These are phyloP conservation scores for Lizonia empirigonia DNA, from an alignment of 2,329 filamentous ascomycete genomes.

Conservation along the genomic window DNA sequence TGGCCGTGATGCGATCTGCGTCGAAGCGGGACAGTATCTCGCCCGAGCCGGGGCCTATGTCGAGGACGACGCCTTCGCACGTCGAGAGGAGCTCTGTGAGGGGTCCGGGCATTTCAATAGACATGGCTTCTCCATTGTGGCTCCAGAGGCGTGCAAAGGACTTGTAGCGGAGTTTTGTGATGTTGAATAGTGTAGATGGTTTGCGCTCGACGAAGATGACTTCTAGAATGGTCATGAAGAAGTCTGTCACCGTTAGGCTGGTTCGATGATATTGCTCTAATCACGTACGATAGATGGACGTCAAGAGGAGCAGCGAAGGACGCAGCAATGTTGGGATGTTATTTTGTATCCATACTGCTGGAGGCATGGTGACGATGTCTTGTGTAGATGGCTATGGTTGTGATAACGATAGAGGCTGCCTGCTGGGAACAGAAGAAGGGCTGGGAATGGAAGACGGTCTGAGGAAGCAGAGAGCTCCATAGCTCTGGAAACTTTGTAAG, in stretches of 20 bases:
- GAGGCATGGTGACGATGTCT: background rate
- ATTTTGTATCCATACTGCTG: constrained; percentile 23
- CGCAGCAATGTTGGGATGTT: constrained; percentile 35
- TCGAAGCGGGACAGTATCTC: constrained; percentile 56
- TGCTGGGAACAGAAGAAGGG: background rate
- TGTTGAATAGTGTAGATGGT: constrained; percentile 36
- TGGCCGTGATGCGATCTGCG: constrained; percentile 50
- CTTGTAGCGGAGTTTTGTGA: constrained; percentile 39
- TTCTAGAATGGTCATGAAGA: constrained; percentile 43
- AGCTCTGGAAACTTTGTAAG: background rate
- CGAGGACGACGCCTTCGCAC: constrained; percentile 45
- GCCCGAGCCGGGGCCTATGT: constrained; percentile 58
- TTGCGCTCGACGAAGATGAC: constrained; percentile 35
- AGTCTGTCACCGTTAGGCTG: constrained; percentile 31
- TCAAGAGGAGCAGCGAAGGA: constrained; percentile 34
- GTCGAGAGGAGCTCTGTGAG: constrained; percentile 33
- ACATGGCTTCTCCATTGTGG: constrained; percentile 45
- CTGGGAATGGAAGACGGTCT: background rate
- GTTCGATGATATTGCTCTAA: background rate
- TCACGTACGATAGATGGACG: constrained; percentile 36
- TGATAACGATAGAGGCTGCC: background rate
- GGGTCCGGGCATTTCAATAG: constrained; percentile 44
- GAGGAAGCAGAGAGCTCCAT: background rate
- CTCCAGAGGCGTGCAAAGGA: constrained; percentile 47
- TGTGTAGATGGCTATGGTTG: background rate